Evolutionary conservation across 1,284 basidiomycete genomes (phyloP).

Genomic region (Cryptococcus sp.): DNA sequence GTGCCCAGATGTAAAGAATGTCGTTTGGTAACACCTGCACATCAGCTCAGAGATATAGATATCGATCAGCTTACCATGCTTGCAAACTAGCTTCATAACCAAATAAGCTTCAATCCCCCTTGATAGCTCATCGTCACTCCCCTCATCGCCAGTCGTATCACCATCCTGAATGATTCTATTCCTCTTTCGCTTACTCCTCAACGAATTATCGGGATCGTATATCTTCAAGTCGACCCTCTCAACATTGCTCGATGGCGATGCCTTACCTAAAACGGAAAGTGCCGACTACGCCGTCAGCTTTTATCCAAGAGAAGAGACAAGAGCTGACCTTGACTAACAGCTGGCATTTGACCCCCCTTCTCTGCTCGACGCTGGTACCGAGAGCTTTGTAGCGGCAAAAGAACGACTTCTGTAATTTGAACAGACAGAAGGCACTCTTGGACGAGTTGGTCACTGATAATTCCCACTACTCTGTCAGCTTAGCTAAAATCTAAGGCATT

Average conservation of each 20-base stretch:
- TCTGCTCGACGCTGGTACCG: slow-evolving; percentile 21
- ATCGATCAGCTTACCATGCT: slow-evolving; percentile 33
- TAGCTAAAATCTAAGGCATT: background rate
- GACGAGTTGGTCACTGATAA: slow-evolving; percentile 42
- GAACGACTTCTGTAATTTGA: slow-evolving; percentile 36
- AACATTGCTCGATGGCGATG: slow-evolving; percentile 32
- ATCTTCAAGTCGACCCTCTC: slow-evolving; percentile 42
- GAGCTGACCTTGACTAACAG: slow-evolving; percentile 43
- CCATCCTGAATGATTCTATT: slow-evolving; percentile 3
- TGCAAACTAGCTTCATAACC: slow-evolving; percentile 42
- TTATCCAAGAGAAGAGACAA: background rate
- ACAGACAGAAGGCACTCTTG: slow-evolving; percentile 44
- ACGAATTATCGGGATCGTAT: slow-evolving; percentile 28
- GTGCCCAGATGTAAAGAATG: slow-evolving; percentile 43
- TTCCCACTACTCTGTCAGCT: slow-evolving; percentile 32
- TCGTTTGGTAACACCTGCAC: slow-evolving; percentile 40
- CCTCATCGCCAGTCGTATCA: slow-evolving; percentile 19
- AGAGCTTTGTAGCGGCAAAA: slow-evolving; percentile 34
- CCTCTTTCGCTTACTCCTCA: slow-evolving; percentile 5
- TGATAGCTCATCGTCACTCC: slow-evolving; percentile 20
- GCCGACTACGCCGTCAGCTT: slow-evolving; percentile 33
- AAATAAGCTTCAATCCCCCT: slow-evolving; percentile 22
- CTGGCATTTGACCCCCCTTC: slow-evolving; percentile 39
- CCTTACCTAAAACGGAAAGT: slow-evolving; percentile 40
- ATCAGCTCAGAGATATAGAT: background rate